These are phyloP conservation scores for Cyclospora cayetanensis DNA, from an alignment of 169 alveolate genomes.

Conservation along the genomic window DNA sequence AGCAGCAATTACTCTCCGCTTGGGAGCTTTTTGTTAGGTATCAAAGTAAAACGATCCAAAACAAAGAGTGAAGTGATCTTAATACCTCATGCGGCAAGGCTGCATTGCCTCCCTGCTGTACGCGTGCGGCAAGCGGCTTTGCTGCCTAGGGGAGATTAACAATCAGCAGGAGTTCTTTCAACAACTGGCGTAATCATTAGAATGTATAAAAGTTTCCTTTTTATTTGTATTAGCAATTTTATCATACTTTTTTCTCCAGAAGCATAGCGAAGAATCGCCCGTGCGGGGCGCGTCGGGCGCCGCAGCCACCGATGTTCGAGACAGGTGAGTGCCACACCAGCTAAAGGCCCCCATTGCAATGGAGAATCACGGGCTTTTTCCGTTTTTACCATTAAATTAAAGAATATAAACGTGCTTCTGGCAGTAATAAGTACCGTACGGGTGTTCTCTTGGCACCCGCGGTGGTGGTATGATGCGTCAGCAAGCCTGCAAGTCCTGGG, in stretches of 20 bases:
- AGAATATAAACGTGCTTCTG: too few species aligned
- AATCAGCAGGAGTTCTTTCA: not conserved
- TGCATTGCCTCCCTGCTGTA: not conserved
- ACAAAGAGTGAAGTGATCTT: not conserved
- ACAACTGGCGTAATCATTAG: not conserved
- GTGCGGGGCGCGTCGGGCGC: not conserved
- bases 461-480: too few species aligned
- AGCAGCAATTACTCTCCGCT: not conserved
- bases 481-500: too few species aligned
- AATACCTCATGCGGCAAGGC: not conserved
- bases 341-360: too few species aligned
- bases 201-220: not conserved
- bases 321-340: not conserved
- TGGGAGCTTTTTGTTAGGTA: not conserved
- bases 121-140: not conserved
- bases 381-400: too few species aligned
- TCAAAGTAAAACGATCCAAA: not conserved
- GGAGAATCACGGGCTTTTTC: too few species aligned
- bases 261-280: not conserved
- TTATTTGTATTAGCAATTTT: too few species aligned
- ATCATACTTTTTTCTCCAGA: too few species aligned
- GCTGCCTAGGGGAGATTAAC: not conserved
- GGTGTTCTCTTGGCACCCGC: too few species aligned
- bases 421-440: too few species aligned
- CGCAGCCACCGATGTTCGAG: not conserved